Base-by-base conservation (phyloP, 2,329 filamentous ascomycete species). In the Neospermospora avenae region DNA sequence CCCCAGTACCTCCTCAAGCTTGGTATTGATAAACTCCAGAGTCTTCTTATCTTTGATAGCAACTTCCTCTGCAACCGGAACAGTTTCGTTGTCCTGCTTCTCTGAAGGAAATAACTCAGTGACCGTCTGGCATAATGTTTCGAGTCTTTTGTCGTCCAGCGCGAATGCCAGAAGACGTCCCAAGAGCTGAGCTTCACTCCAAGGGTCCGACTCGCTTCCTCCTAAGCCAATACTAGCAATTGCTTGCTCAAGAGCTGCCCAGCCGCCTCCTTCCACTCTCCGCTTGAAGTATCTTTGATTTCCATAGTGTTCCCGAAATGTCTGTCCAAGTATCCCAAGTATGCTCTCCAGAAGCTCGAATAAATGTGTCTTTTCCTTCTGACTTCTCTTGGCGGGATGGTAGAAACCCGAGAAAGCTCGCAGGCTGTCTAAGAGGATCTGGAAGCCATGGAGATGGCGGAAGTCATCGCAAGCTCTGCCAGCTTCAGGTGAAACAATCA, bases 231-330 rank as follows among this genome's bases (percentile, higher is more conserved):
- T 85, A 72, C 84, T 85, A 63, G 83, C 84, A 76, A 93, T 82
- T 5, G 84, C 84, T 70, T 90, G 84, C 70, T 95, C 87, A 57
- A 97, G 74, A 7, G 86, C 84, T 65, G 86, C 81, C 87, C 91
- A 96, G 3, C 93, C 92, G 59, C 87, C 89, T 22, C 84, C 86
- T 60, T 90, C 84, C 31, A 96, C 85, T 66, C 85, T 82, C 66
- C 86, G 87, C 60, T 85, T 84, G 73, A 98, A 98, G 77, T 93
- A 97, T 67, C 90, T 85, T 70, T 88, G 84, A 75, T 98, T 99
- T 20, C 93, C 93, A 49, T 88, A 81, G 74, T 98, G 92, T 48
- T 86, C 85, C 57, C 85, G 84, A 65, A 99, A 82, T 39, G 69
- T 66, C 59, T 72, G 66, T 1, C 89, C 87, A 28, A 98, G 77